These are phyloP conservation scores for Dictyostelium intermedium DNA, from an alignment of 78 protist species.

Conservation along the genomic window DNA sequence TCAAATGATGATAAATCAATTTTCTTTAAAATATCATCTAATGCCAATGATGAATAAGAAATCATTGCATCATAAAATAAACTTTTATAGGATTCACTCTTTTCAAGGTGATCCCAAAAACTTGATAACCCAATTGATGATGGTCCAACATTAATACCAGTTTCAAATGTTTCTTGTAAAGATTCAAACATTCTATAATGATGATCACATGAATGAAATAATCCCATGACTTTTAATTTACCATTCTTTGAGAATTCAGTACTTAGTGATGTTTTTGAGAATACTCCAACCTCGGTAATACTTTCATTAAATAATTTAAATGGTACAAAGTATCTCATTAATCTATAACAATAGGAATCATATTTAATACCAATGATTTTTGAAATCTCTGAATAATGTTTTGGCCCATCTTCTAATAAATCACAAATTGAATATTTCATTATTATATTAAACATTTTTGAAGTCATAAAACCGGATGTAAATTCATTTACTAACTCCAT, in stretches of 20 bases:
- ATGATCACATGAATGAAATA: too few relatives aligned
- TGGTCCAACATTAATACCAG: background rate
- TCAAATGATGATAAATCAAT: constrained; percentile 9
- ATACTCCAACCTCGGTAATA: background rate
- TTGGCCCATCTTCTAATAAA: constrained; percentile 13
- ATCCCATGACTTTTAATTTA: background rate
- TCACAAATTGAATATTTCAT: background rate
- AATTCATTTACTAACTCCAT: background rate
- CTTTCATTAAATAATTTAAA: background rate
- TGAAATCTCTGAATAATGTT: background rate
- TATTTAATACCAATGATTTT: background rate
- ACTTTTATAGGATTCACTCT: background rate
- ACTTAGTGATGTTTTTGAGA: background rate
- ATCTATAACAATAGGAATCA: background rate
- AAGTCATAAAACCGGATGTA: background rate
- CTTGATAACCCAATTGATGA: background rate
- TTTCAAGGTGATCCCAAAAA: background rate
- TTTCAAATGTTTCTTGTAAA: background rate
- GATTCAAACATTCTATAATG: background rate
- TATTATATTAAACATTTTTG: background rate
- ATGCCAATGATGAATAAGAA: background rate
- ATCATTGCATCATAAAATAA: background rate
- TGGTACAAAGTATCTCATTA: background rate
- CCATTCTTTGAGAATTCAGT: background rate
- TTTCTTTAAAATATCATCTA: background rate